These are phyloP conservation scores for Leccinum holopus DNA, from an alignment of 1,284 basidiomycete species.

Conservation along the genomic window DNA sequence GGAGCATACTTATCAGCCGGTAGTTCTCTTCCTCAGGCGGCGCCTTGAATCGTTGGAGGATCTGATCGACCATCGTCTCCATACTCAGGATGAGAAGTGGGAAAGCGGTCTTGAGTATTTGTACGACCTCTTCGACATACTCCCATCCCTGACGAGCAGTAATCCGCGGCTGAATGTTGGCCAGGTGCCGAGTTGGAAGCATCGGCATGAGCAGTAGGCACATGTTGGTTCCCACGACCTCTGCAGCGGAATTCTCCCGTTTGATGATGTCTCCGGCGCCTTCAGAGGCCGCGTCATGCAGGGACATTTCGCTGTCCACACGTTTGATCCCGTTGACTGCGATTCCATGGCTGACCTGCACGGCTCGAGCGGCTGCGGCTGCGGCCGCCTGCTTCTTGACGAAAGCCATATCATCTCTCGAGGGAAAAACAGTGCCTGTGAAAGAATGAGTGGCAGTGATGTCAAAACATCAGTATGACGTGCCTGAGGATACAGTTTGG, in stretches of 20 bases:
- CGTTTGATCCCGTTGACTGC: slow-evolving; percentile 31
- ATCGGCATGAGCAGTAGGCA: slow-evolving; percentile 17
- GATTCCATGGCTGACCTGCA: slow-evolving; percentile 26
- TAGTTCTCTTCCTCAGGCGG: slow-evolving; percentile 94
- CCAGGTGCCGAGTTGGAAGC: slow-evolving; percentile 16
- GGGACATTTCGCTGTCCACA: slow-evolving; percentile 28
- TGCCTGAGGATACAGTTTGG: slow-evolving; percentile 93
- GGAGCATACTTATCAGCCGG: slow-evolving; percentile 84
- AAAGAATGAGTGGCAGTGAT: slow-evolving; percentile 15
- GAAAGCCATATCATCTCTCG: slow-evolving; percentile 82
- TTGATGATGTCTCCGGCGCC: slow-evolving; percentile 29
- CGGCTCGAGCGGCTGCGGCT: slow-evolving; percentile 37
- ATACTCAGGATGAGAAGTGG: slow-evolving; percentile 93
- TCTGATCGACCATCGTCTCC: slow-evolving; percentile 98
- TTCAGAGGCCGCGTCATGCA: slow-evolving; percentile 37
- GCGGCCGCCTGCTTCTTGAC: slow-evolving; percentile 45
- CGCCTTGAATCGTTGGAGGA: slow-evolving; percentile 89
- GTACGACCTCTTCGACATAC: slow-evolving; percentile 91
- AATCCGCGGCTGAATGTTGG: slow-evolving; percentile 34
- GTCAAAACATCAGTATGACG: slow-evolving; percentile 23
- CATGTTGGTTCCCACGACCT: slow-evolving; percentile 27
- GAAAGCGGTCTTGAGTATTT: slow-evolving; percentile 95
- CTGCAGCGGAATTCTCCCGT: slow-evolving; percentile 24
- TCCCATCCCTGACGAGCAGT: slow-evolving; percentile 81
- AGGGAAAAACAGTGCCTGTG: slow-evolving; percentile 92